Base-by-base conservation (phyloP, 1,284 basidiomycete genomes). In the Ustilago vetiveriae region DNA sequence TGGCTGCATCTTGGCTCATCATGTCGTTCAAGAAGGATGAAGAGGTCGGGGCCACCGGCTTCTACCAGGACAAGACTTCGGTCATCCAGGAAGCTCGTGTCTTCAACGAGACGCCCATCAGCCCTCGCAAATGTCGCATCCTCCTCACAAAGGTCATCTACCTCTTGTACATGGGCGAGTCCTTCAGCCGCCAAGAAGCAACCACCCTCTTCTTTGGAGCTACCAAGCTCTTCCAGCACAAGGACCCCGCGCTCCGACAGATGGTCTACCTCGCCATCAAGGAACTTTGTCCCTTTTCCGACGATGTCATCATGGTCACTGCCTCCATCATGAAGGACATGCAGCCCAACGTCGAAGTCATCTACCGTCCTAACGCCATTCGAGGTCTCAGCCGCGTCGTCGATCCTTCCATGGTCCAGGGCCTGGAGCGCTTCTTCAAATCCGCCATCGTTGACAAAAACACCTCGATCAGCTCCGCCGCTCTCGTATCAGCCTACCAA, bases 251-350 rank as follows among this genome's bases (percentile, higher is more conserved):
- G 4, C 85, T 99, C 54, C 89, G 96, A 69, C 96, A 99, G 84
- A 95, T 95, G 86, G 95, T 98, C 37, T 98, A 98, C 85, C 87
- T 99, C 58, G 92, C 94, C 48, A 97, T 99, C 86, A 99, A 98
- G 85, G 96, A 99, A 84, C 88, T 99, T 17, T 91, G 93, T 26
- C 90, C 88, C 38, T 90, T 91, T n/a, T 93, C 96, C 17, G 93
- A 99, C 84, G 96, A 98, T 42, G 68, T 98, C 33, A 97, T 99
- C 80, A 99, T 99, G 94, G 94, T 98, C 75, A 99, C 96, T 6
- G 93, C 92, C 80, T 97, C 94, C 81, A 98, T 99, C 84, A 98
- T 98, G 94, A 98, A 98, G 86, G 95, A 99, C 82, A 98, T 98
- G 92, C 95, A 98, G 82, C 92, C 94, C 47, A 98, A 98, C 82